These are phyloP conservation scores for Cardamine resedifolia DNA, from an alignment of 345 rosid species.

Conservation along the genomic window DNA sequence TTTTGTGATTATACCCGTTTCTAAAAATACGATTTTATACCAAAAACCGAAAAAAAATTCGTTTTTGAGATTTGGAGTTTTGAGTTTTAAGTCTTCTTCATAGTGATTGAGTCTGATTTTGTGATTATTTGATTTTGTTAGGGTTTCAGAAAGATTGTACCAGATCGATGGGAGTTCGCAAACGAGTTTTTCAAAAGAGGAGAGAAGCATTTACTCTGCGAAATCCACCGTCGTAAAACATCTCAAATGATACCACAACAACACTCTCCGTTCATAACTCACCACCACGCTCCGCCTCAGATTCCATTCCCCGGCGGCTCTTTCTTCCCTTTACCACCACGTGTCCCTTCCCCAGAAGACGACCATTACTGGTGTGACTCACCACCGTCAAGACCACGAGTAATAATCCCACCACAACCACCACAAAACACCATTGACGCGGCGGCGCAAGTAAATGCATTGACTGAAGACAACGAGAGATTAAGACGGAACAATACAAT, in stretches of 20 bases:
- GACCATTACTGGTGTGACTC: constrained; percentile 66
- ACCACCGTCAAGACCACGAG: constrained; percentile 35
- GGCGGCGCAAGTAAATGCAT: constrained; percentile 49
- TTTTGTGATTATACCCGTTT: no score
- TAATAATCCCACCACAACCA: not conserved
- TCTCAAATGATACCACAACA: constrained; percentile 62
- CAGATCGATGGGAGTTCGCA: constrained; percentile 98
- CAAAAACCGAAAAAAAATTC: not conserved
- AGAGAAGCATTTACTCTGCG: constrained; percentile 88
- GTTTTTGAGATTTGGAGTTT: not conserved
- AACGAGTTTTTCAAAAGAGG: constrained; percentile 93
- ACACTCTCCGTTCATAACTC: constrained; percentile 49
- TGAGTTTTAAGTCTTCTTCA: not conserved
- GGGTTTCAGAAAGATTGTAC: constrained; percentile 98
- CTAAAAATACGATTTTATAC: not conserved
- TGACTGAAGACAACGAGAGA: constrained; percentile 83
- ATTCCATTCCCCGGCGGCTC: constrained; percentile 41
- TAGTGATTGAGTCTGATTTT: not conserved
- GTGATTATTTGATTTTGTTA: constrained; percentile 30
- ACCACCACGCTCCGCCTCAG: constrained; percentile 46
- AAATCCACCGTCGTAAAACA: constrained; percentile 89
- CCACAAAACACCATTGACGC: constrained; percentile 10
- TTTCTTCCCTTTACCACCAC: constrained; percentile 57
- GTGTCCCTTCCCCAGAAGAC: constrained; percentile 60
- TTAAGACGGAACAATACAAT: constrained; percentile 71